Base-by-base conservation (phyloP, 345 rosid genomes). In the Acer campestre region DNA sequence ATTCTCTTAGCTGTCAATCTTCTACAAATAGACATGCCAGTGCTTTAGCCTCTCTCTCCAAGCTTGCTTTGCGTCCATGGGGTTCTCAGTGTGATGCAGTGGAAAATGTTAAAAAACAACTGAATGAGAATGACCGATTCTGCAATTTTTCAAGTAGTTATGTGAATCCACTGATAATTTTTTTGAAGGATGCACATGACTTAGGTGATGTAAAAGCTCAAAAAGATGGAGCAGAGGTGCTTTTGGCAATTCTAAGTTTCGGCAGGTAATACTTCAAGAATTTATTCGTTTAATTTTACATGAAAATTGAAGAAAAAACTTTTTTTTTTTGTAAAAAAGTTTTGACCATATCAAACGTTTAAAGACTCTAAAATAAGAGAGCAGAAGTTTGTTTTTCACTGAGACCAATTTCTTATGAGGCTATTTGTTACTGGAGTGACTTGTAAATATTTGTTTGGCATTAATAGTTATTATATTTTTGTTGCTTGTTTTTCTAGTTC, bases 121-220 rank as follows among this genome's bases (percentile, higher is more conserved):
- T 83, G 61, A 40, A 80, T 38, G 70, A 74, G 16, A 70, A 51
- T 53, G 78, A 69, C 10, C 53, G 51, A 55, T 61, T 67, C 23
- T 23, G 17, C 67, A 25, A 46, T 64, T 77, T 69, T 59, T 51
- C 83, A 22, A 59, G 49, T 20, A 75, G 76, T 67, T 44, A 66
- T 14, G 20, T 80, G 14, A 71, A 70, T 38, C 74, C 80, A n/a
- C 70, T 87, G 77, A 55, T 85, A 53, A 75, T 68, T n/a, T 83
- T 85, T 76, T 44, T 87, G 78, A 76, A 76, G 77, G 80, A 78
- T 59, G 86, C 86, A 20, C 46, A 27, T 42, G 79, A 81, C 49
- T 16, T 35, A 1, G 11, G 70, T 59, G 86, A 86, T 69, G 67
- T 56, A 38, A 69, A 75, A 59, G 84, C 86, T 70, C 82, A 77